A percentile compares a stretch with the other conserved stretches of the same genome.
phyloP scores from a whole-genome alignment of 345 rosid species.

The Populus simonii region DNA sequence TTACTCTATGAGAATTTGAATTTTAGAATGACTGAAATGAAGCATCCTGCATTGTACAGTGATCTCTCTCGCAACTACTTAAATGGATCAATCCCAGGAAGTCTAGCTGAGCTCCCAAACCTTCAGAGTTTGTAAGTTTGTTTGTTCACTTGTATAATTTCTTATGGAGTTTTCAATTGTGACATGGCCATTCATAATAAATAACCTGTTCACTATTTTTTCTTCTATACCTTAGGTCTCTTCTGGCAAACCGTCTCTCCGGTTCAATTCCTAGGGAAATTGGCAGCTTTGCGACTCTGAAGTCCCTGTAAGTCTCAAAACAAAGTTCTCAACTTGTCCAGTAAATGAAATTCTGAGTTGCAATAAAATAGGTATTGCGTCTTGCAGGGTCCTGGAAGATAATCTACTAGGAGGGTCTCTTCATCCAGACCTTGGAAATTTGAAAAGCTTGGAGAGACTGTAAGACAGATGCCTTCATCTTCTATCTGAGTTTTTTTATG shows the following conservation, averaged over 20 bases:
- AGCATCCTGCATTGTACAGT: slow-evolving; percentile 31
- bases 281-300: slow-evolving; percentile 53
- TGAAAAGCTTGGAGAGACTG: slow-evolving; percentile 48
- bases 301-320: slow-evolving; percentile 48
- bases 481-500: not conserved
- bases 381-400: slow-evolving; percentile 58
- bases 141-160: slow-evolving; percentile 1
- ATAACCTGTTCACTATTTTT: not conserved
- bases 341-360: not conserved
- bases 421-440: slow-evolving; percentile 59
- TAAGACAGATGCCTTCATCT: slow-evolving; percentile 26
- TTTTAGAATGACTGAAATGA: not conserved
- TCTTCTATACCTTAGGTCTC: slow-evolving; percentile 38
- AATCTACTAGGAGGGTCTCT: slow-evolving; percentile 62
- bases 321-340: not conserved
- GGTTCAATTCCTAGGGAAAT: slow-evolving; percentile 62
- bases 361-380: not conserved
- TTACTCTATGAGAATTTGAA: not conserved
- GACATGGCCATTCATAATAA: not conserved
- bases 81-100: slow-evolving; percentile 63
- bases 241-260: slow-evolving; percentile 59
- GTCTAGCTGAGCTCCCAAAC: slow-evolving; percentile 43
- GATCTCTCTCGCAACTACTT: slow-evolving; percentile 72
- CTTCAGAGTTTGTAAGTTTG: slow-evolving; percentile 51
- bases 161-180: not conserved